Base-by-base conservation (phyloP, 139 green algal species). In the Coelastrella sp. region DNA sequence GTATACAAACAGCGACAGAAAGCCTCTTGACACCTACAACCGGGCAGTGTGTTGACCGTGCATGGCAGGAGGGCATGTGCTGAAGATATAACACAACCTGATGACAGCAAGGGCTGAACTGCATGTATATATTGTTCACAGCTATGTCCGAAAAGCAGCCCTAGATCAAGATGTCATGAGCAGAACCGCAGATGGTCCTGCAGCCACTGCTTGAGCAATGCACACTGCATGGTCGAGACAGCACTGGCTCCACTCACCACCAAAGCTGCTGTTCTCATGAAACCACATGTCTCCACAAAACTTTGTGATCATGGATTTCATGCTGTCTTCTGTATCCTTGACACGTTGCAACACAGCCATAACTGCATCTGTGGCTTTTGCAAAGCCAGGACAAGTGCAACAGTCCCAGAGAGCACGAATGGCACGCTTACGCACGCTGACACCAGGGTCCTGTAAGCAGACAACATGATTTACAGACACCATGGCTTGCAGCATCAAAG, bases 401-500 rank as follows among this genome's bases (percentile, higher is more conserved):
- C 83, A 89, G 63, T 98, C 96, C 92, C 92, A 95, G 74, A 98
- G 86, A 38, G 97, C 92, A 38, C 89, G 92, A 63, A 98, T 87
- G 32, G 94, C 96, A 2, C 89, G 83, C 92, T 96, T 97, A 69
- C 94, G 91, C 85, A 98, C 96, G 60, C 84, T 95, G 27, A 96
- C 83, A 50, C 93, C 94, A 5, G 84, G 34, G 85, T 98, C 96
- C 23, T 88, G 80, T 48, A 38, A 60, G 57, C 25, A 23, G 15
- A n/a, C n/a, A n/a, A n/a, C n/a, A n/a, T n/a, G n/a, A n/a, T n/a
- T n/a, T n/a, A n/a, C n/a, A n/a, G n/a, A n/a, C n/a, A n/a, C n/a
- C n/a, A n/a, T n/a, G n/a, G n/a, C n/a, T n/a, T n/a, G n/a, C n/a
- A n/a, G n/a, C n/a, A n/a, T n/a, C n/a, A n/a, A n/a, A n/a, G n/a